Evolutionary conservation across 2,329 filamentous ascomycete species (phyloP), one percentile per base, ranked within the genome.

Genomic region (Orbilia brochopaga): DNA sequence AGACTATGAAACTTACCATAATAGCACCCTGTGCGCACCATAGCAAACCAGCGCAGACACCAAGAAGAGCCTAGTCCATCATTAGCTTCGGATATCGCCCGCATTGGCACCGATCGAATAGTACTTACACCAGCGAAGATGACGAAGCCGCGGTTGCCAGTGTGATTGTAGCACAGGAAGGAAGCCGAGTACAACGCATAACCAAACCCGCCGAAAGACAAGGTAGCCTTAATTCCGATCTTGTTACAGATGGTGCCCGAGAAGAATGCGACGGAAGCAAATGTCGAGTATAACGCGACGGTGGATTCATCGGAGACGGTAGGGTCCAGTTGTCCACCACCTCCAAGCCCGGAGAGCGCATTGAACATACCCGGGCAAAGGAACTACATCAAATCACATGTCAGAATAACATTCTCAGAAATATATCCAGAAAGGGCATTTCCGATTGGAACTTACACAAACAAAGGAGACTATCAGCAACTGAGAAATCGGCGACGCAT

Each of bases 1-100:
- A 24, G 7, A 24, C 13, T 21, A 8, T 42, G 15, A 46, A 11
- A 54, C 59, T 55, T 23, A 70, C 66, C 88, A 93, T 92, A 77
- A 93, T 90, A 69, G 89, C 87, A 69, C 90, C 90, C 80, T 93
- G 90, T 0, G 89, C 90, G 35, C 88, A 88, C 90, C 90, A 94
- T 40, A 94, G 83, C 42, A 93, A 83, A 78, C 89, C 90, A 52
- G 90, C 90, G 78, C 90, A 92, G 65, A 91, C 81, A 79, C 90
- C 90, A 52, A 92, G 85, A 73, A 91, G 83, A 15, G 87, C 88
- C 75, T 70, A 30, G 50, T 23, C 2, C 8, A n/a, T 11, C 15
- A 32, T 70, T 58, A 64, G 66, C 54, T 50, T 56, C 2, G 19
- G 10, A 24, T n/a, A 23, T 37, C 3, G 10, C 27, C 27, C 40